These are phyloP conservation scores for Xylariaceae sp. DNA, from an alignment of 2,329 filamentous ascomycete genomes.

Conservation along the genomic window DNA sequence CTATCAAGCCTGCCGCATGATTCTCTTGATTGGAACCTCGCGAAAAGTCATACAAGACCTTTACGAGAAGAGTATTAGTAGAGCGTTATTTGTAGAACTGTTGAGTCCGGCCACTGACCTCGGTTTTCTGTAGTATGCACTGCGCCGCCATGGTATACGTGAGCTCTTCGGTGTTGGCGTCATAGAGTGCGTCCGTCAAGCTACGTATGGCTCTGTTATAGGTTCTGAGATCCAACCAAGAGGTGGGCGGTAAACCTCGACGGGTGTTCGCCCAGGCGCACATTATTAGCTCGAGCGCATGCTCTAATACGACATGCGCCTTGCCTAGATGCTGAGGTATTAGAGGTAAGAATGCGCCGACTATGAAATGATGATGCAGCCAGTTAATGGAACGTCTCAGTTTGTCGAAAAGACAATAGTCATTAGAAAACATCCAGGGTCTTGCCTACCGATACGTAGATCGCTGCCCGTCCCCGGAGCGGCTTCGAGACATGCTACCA, in stretches of 20 bases:
- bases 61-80: not conserved
- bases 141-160: slow-evolving; percentile 24
- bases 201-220: slow-evolving; percentile 26
- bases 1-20: slow-evolving; percentile 27
- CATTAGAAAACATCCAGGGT: no score
- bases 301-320: slow-evolving; percentile 19
- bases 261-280: slow-evolving; percentile 25
- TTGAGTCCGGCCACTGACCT: slow-evolving; percentile 15
- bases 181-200: slow-evolving; percentile 23
- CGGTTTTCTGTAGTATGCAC: slow-evolving; percentile 27
- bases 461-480: slow-evolving; percentile 25
- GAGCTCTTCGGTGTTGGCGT: slow-evolving; percentile 15
- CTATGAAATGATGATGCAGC: no score
- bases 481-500: slow-evolving; percentile 21
- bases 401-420: no score
- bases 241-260: slow-evolving; percentile 15
- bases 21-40: slow-evolving; percentile 27
- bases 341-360: slow-evolving; percentile 25
- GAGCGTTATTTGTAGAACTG: not conserved
- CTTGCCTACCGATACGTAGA: slow-evolving; percentile 22
- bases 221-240: slow-evolving; percentile 25
- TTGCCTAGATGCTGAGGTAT: slow-evolving; percentile 22
- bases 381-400: no score
- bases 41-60: slow-evolving; percentile 27
- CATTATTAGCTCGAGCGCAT: slow-evolving; percentile 25